Evolutionary conservation across 176 grass and related monocot species (phyloP).

Genomic region (Musa troglodytarum): DNA sequence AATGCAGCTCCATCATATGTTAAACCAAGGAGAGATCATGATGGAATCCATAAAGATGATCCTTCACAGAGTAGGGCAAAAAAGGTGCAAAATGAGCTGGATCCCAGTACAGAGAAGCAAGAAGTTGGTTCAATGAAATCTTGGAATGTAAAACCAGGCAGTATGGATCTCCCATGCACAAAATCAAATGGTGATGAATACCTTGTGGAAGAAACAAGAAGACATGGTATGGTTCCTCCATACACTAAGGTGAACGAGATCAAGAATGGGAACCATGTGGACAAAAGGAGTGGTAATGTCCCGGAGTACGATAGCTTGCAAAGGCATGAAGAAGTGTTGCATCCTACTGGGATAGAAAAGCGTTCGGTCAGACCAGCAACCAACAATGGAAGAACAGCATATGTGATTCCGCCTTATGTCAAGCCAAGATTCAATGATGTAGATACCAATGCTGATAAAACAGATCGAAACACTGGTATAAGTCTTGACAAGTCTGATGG

Average conservation of each 20-base stretch:
- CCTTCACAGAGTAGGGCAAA: not conserved
- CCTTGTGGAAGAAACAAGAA: not conserved
- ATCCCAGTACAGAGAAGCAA: slow-evolving; percentile 36
- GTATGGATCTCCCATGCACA: not conserved
- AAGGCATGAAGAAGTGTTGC: slow-evolving; percentile 11
- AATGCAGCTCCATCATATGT: not conserved
- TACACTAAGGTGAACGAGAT: slow-evolving; percentile 20
- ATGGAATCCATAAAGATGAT: not conserved
- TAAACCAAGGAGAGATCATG: not conserved
- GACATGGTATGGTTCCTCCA: not conserved
- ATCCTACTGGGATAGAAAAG: slow-evolving; percentile 24
- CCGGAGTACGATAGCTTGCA: slow-evolving; percentile 11
- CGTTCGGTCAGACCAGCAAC: slow-evolving; percentile 16
- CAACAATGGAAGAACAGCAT: slow-evolving; percentile 19
- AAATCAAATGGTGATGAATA: slow-evolving; percentile 1
- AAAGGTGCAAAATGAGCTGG: not conserved
- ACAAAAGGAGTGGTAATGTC: slow-evolving; percentile 28
- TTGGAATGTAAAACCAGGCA: slow-evolving; percentile 26
- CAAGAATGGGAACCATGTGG: slow-evolving; percentile 19
- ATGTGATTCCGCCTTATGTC: slow-evolving; percentile 75
- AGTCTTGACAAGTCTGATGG: slow-evolving; percentile 5
- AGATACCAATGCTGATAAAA: slow-evolving; percentile 11
- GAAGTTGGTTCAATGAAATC: slow-evolving; percentile 26
- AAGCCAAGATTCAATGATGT: slow-evolving; percentile 22
- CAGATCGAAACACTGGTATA: not conserved